phyloP scores from a whole-genome alignment of 495 filamentous ascomycete genomes.

The Penicillium taxi region DNA sequence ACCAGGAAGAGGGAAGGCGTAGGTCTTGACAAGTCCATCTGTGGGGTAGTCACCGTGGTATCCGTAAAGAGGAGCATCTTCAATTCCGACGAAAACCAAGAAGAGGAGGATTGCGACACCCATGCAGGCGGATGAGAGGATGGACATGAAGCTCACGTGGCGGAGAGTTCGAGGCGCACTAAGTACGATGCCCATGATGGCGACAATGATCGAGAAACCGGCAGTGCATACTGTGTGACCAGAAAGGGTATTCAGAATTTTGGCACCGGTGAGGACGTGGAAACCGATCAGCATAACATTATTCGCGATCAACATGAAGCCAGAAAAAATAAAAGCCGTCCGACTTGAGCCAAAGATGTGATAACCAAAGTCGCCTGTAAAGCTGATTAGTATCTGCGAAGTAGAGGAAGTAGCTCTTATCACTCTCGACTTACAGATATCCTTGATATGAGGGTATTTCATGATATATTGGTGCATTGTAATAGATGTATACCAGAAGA shows the following conservation, averaged over 20 bases:
- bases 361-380: constrained; percentile 32
- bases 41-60: constrained; percentile 27
- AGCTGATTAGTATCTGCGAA: background rate
- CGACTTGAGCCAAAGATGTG: constrained; percentile 32
- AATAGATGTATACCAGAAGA: constrained; percentile 38
- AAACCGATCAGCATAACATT: constrained; percentile 35
- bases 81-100: constrained; percentile 39
- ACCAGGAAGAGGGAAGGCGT: constrained; percentile 38
- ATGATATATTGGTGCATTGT: constrained; percentile 45
- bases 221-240: constrained; percentile 32
- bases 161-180: constrained; percentile 34
- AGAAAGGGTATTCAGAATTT: constrained; percentile 30
- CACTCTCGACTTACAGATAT: constrained; percentile 42
- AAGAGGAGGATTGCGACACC: constrained; percentile 39
- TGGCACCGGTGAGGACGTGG: constrained; percentile 32
- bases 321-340: constrained; percentile 27
- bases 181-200: constrained; percentile 34
- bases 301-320: constrained; percentile 35
- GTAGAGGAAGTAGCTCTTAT: background rate
- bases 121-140: constrained; percentile 40
- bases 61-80: constrained; percentile 27
- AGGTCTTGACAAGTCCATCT: constrained; percentile 32
- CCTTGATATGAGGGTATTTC: constrained; percentile 39
- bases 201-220: constrained; percentile 25
- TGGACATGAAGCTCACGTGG: constrained; percentile 41